phyloP scores from a whole-genome alignment of 1,284 basidiomycete species.

The Termitomyces sp. region DNA sequence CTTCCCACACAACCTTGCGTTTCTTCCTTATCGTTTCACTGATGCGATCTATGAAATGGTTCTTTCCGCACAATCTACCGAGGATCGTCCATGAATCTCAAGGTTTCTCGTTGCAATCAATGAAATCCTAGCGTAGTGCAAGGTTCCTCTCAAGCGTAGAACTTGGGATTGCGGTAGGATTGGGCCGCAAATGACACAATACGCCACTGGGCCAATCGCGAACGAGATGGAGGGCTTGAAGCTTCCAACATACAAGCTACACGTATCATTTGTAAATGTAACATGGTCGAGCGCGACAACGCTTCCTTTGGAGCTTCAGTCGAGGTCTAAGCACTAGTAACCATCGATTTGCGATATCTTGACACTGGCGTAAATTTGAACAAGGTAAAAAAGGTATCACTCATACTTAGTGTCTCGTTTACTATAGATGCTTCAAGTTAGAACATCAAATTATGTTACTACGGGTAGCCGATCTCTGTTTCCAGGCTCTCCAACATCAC shows the following conservation, averaged over 20 bases:
- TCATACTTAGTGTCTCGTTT: not conserved
- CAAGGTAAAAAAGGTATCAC: not conserved
- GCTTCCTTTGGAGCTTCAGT: no score
- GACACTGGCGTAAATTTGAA: not conserved
- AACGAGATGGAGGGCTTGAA: not conserved
- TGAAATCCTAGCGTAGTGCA: not conserved
- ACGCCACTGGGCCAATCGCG: conserved; percentile 8
- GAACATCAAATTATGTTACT: not conserved
- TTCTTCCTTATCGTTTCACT: not conserved
- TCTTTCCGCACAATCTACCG: not conserved
- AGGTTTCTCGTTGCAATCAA: not conserved
- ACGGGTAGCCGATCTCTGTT: no score
- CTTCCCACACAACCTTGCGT: not conserved
- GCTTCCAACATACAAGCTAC: not conserved
- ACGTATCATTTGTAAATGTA: not conserved
- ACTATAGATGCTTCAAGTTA: not conserved
- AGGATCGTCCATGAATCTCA: conserved; percentile 2
- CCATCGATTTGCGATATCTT: not conserved
- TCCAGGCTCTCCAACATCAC: not conserved
- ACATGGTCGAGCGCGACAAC: not conserved
- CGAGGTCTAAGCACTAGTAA: not conserved
- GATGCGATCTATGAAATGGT: no score
- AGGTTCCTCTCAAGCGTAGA: conserved; percentile 7
- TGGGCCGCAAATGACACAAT: not conserved
- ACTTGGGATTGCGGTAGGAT: conserved; percentile 1